phyloP scores from a whole-genome alignment of 352 stramenopile genomes.

The Lagenidium sp. region DNA sequence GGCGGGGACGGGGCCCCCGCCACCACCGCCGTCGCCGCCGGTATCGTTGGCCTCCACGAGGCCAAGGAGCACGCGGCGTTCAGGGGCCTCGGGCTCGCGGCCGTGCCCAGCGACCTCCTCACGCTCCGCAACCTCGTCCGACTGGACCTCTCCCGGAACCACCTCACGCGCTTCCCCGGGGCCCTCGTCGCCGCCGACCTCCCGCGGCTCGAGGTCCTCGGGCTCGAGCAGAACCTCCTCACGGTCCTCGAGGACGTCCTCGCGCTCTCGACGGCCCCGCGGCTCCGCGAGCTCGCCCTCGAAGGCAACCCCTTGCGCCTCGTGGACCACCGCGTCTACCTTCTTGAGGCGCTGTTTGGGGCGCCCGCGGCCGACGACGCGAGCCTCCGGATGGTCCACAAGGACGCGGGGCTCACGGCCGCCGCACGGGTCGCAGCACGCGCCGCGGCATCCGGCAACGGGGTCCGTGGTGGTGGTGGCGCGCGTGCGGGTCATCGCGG shows the following conservation, averaged over 20 bases:
- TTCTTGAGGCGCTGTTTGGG: constrained; percentile 47
- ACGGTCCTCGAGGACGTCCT: constrained; percentile 59
- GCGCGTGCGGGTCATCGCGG: neutral
- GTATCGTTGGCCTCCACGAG: constrained; percentile 12
- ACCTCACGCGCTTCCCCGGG: constrained; percentile 49
- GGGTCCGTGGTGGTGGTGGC: neutral
- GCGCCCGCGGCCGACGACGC: constrained; percentile 19
- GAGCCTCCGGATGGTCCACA: constrained; percentile 25
- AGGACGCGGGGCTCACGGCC: constrained; percentile 25
- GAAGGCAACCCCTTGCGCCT: constrained; percentile 48
- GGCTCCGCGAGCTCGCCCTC: constrained; percentile 51
- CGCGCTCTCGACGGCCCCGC: constrained; percentile 24
- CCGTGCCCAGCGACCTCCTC: constrained; percentile 35
- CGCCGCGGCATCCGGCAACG: neutral
- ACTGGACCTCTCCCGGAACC: constrained; percentile 54
- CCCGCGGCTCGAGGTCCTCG: constrained; percentile 35
- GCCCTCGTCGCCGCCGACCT: constrained; percentile 26
- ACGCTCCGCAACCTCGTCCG: constrained; percentile 37
- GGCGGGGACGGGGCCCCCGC: too few species aligned
- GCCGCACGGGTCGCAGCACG: neutral
- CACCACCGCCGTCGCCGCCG: too few species aligned
- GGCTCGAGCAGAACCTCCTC: constrained; percentile 44
- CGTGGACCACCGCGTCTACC: constrained; percentile 54
- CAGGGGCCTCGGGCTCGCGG: constrained; percentile 18
- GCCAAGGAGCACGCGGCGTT: constrained; percentile 33